phyloP scores from a whole-genome alignment of 2,329 filamentous ascomycete genomes.

The Lecanicillium sp. region DNA sequence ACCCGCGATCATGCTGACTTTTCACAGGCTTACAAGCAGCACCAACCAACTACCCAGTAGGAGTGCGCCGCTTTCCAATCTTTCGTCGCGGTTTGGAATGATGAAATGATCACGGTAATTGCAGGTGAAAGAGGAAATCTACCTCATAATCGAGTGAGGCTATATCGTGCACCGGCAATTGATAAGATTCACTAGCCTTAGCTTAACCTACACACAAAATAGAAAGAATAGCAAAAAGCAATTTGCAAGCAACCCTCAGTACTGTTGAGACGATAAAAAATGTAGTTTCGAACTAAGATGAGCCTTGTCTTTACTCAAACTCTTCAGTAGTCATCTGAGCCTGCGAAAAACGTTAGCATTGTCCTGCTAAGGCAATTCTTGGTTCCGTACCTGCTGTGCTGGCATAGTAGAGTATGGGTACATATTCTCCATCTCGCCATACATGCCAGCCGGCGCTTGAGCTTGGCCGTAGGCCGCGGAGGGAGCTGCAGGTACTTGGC shows the following conservation, averaged over 20 bases:
- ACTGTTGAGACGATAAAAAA: too few relatives aligned
- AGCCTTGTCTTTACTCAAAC: conserved; percentile 36
- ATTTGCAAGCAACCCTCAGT: too few relatives aligned
- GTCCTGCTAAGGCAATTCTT: background rate
- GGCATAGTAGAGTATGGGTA: conserved; percentile 78
- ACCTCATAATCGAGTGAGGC: too few relatives aligned
- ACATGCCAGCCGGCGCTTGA: conserved; percentile 62
- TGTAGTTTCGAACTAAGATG: too few relatives aligned
- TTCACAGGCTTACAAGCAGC: conserved; percentile 49
- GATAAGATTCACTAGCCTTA: too few relatives aligned
- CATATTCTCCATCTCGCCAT: conserved; percentile 73
- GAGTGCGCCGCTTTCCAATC: conserved; percentile 58
- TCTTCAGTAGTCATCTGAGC: conserved; percentile 38
- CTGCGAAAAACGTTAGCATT: conserved; percentile 18
- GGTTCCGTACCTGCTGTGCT: conserved; percentile 66
- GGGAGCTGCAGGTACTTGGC: conserved; percentile 67
- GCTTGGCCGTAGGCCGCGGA: conserved; percentile 68
- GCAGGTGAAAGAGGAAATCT: too few relatives aligned
- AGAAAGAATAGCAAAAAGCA: background rate
- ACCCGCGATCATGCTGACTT: conserved; percentile 17
- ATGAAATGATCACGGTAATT: conserved; percentile 33
- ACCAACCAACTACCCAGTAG: conserved; percentile 51
- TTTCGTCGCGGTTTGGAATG: conserved; percentile 70
- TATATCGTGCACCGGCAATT: conserved; percentile 3
- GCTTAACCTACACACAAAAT: background rate